These are phyloP conservation scores for Ganoderma multipileum DNA, from an alignment of 1,284 basidiomycete genomes.

Conservation along the genomic window DNA sequence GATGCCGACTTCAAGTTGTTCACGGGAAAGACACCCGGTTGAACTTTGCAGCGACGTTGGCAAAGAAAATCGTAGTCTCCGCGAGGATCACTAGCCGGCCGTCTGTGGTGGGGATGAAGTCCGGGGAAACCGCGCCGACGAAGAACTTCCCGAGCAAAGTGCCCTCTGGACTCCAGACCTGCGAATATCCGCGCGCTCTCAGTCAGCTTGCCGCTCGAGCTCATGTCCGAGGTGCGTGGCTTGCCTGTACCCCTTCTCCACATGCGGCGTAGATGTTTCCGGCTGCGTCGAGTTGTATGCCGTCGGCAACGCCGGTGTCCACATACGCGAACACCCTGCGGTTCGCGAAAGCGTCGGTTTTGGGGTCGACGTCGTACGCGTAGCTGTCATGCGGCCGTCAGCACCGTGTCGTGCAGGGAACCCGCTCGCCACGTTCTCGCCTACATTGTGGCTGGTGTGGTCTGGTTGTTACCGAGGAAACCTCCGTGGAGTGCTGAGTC, in stretches of 20 bases:
- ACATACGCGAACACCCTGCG: conserved; percentile 76
- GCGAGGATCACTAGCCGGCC: conserved; percentile 72
- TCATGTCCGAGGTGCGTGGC: conserved; percentile 26
- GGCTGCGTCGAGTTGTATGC: conserved; percentile 59
- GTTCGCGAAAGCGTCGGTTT: conserved; percentile 62
- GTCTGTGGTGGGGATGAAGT: conserved; percentile 72
- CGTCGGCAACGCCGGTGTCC: conserved; percentile 70
- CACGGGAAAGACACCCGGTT: conserved; percentile 38
- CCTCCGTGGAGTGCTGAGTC: conserved; percentile 60
- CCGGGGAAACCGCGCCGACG: conserved; percentile 61
- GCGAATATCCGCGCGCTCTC: conserved; percentile 9
- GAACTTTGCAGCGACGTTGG: conserved; percentile 54
- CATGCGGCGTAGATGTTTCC: conserved; percentile 77
- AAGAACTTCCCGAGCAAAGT: conserved; percentile 80
- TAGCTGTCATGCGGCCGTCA: conserved; percentile 59
- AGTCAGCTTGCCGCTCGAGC: neutral
- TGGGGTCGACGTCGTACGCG: conserved; percentile 71
- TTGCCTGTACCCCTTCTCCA: conserved; percentile 74
- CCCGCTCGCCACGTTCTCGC: conserved; percentile 30
- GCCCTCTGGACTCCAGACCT: conserved; percentile 72
- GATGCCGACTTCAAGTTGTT: neutral
- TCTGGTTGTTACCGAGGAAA: conserved; percentile 62
- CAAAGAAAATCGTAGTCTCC: conserved; percentile 72
- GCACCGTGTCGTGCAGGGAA: neutral
- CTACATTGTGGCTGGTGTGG: conserved; percentile 72